Evolutionary conservation across 495 filamentous ascomycete genomes (phyloP), one percentile per base, ranked within the genome.

Genomic region (Trypethelium eluteriae): DNA sequence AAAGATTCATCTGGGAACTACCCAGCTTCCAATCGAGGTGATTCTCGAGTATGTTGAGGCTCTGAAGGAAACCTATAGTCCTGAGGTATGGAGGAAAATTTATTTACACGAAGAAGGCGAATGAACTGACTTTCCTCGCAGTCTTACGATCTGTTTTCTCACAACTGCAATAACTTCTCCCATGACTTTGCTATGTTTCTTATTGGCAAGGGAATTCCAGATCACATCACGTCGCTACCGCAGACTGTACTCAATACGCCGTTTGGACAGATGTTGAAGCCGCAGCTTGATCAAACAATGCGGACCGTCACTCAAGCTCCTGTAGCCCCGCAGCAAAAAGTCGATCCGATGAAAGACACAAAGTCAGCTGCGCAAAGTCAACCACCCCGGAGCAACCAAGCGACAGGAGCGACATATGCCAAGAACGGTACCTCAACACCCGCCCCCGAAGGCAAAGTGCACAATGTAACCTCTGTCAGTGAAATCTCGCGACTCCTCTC

Each of bases 111-210:
- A 67, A 38, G 10, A 11, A 32, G 16, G 25, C 32, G 14, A 32
- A 18, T 25, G 35, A 66, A 25, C 35, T 56, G 18, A 53, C 16
- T 53, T 14, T 53, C 49, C 18, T 25, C 11, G 6, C 32, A 59
- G 53, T 91, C 89, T 0, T 97, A 97, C 72, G 90, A 96, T 74
- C 80, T 96, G 2, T 91, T 91, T 75, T 79, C 88, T 46, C 93
- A 96, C 72, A 98, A 98, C 73, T 97, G 94, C 83, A 98, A 98
- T 78, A 98, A 98, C 80, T 98, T 98, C 76, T 89, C 91, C 3
- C 93, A 98, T 72, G 94, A 98, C 68, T 85, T 98, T 69, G 78
- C 89, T 59, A 96, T 88, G 79, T 97, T 98, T 66, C 80, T 98
- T 2, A 79, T 96, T n/a, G 93, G 94, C 32, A 89, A 85, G 71